Conservation (phyloP, 169 alveolate genomes). For the Plasmodium yoelii region DNA sequence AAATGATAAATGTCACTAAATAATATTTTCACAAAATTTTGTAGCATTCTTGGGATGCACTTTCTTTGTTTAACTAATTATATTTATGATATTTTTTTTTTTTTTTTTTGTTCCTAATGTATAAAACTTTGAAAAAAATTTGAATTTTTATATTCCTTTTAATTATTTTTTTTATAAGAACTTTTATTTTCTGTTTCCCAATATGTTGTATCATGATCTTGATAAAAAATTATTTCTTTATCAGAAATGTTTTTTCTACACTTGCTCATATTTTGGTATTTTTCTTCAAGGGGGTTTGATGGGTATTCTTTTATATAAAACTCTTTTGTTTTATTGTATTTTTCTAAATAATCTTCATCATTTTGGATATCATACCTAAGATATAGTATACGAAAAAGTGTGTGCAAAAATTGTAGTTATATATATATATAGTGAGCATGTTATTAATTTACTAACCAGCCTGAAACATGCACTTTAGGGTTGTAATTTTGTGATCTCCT, state of each 20-base stretch:
- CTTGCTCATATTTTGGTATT: conserved; percentile 10
- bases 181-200: conserved; percentile 60
- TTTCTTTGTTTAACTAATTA: too few species aligned
- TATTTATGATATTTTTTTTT: too few species aligned
- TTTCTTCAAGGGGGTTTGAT: conserved; percentile 7
- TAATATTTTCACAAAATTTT: too few species aligned
- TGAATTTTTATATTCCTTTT: too few species aligned
- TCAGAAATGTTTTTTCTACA: conserved; percentile 36
- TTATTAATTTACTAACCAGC: conserved; percentile 32
- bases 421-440: background rate
- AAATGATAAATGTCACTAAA: too few species aligned
- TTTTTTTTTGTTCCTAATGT: too few species aligned
- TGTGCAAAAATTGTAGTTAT: background rate
- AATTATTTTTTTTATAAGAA: conserved; percentile 7
- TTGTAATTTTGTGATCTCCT: conserved; percentile 26
- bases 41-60: too few species aligned
- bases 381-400: background rate
- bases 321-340: conserved; percentile 28
- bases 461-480: conserved; percentile 75
- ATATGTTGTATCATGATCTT: conserved; percentile 15
- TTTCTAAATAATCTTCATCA: conserved; percentile 33
- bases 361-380: conserved; percentile 59
- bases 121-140: too few species aligned
- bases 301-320: conserved; percentile 45
- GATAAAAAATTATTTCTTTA: conserved; percentile 42